These are phyloP conservation scores for Allodekkera sacchari DNA, from an alignment of 805 yeast species.

Conservation along the genomic window DNA sequence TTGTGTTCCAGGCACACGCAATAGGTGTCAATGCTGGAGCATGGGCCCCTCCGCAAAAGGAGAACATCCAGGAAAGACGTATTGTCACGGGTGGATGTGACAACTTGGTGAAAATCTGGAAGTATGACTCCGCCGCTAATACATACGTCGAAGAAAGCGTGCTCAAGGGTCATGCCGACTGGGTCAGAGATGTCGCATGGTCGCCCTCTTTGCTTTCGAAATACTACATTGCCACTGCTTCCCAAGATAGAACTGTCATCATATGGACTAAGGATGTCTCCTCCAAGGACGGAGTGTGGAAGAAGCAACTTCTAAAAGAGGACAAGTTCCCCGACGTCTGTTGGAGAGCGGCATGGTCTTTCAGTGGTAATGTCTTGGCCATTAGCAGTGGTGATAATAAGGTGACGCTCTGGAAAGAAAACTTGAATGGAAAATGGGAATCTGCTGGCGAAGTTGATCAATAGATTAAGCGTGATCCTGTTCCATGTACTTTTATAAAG, in stretches of 20 bases:
- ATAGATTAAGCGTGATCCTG: slow-evolving; percentile 26
- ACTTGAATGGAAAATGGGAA: slow-evolving; percentile 90
- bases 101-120: slow-evolving; percentile 89
- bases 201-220: slow-evolving; percentile 83
- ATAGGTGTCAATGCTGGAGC: slow-evolving; percentile 92
- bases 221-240: slow-evolving; percentile 90
- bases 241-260: slow-evolving; percentile 90
- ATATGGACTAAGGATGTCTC: slow-evolving; percentile 72
- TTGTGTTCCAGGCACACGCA: slow-evolving; percentile 71
- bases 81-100: slow-evolving; percentile 95
- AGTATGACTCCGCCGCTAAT: slow-evolving; percentile 43
- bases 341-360: slow-evolving; percentile 98
- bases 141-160: slow-evolving; percentile 66
- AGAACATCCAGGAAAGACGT: slow-evolving; percentile 45
- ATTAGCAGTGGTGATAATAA: slow-evolving; percentile 94
- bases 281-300: slow-evolving; percentile 46
- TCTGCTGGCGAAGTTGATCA: slow-evolving; percentile 94
- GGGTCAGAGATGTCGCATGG: slow-evolving; percentile 99
- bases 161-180: slow-evolving; percentile 86
- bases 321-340: slow-evolving; percentile 94
- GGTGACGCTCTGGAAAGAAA: slow-evolving; percentile 95
- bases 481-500: neutral
- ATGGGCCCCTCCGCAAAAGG: slow-evolving; percentile 70
- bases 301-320: slow-evolving; percentile 60
- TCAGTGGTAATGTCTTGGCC: slow-evolving; percentile 92